phyloP scores from a whole-genome alignment of 805 yeast genomes.

The Myxozyma melibiosi region DNA sequence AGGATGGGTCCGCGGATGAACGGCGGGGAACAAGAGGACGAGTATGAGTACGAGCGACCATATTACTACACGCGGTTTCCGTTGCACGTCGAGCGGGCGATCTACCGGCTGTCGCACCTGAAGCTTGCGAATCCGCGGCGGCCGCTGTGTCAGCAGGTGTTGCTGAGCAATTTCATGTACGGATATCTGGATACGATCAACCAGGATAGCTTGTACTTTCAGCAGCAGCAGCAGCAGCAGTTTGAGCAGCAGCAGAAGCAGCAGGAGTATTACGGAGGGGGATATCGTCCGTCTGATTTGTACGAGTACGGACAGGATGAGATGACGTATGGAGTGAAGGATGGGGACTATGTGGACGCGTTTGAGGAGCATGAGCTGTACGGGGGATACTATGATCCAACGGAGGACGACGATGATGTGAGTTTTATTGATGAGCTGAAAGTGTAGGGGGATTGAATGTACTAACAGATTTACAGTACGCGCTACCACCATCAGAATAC shows the following conservation, averaged over 20 bases:
- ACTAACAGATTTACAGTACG: neutral
- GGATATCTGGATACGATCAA: constrained; percentile 93
- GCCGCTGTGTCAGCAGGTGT: constrained; percentile 87
- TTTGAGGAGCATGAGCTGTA: constrained; percentile 15
- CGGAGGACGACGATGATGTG: constrained; percentile 20
- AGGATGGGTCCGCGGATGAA: constrained; percentile 2
- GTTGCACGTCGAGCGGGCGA: constrained; percentile 93
- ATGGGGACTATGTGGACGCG: constrained; percentile 5
- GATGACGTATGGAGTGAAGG: neutral
- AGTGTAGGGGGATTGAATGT: no score
- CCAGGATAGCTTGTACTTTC: constrained; percentile 50
- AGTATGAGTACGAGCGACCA: neutral
- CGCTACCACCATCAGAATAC: constrained; percentile 1
- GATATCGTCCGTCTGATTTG: constrained; percentile 9
- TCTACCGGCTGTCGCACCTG: constrained; percentile 87
- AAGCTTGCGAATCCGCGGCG: constrained; percentile 93
- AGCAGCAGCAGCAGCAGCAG: constrained; percentile 23
- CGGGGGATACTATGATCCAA: constrained; percentile 7
- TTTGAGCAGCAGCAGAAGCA: constrained; percentile 14
- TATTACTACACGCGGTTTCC: constrained; percentile 62
- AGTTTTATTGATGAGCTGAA: neutral
- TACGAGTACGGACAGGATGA: constrained; percentile 5
- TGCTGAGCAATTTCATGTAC: constrained; percentile 95
- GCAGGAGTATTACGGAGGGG: constrained; percentile 12
- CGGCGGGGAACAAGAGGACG: neutral